These are phyloP conservation scores for Populus nigra DNA, from an alignment of 345 rosid genomes.

Conservation along the genomic window DNA sequence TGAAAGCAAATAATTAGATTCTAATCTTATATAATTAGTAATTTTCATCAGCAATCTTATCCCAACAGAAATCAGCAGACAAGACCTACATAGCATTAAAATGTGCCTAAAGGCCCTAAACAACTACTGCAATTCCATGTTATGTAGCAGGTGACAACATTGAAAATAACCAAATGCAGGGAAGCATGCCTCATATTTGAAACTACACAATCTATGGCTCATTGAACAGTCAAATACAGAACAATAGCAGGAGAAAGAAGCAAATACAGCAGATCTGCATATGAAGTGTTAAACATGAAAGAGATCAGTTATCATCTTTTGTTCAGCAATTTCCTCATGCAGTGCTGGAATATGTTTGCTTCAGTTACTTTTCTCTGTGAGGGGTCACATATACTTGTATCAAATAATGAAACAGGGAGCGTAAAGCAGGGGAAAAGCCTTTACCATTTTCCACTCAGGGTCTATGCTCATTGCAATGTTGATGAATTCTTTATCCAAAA, in stretches of 20 bases:
- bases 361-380: not conserved
- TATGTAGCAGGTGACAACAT: not conserved
- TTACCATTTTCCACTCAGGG: slow-evolving; percentile 89
- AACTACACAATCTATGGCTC: not conserved
- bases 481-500: slow-evolving; percentile 72
- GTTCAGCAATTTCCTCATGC: not conserved
- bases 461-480: slow-evolving; percentile 68
- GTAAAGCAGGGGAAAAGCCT: not conserved
- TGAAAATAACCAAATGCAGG: not conserved
- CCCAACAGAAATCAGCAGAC: not conserved
- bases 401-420: not conserved
- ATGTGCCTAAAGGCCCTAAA: not conserved
- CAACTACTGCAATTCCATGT: not conserved
- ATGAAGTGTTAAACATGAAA: not conserved
- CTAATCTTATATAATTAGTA: not conserved
- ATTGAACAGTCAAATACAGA: not conserved
- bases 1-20: not conserved
- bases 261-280: not conserved
- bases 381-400: not conserved
- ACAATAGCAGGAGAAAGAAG: not conserved
- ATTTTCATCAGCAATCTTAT: slow-evolving; percentile 1
- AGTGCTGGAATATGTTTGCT: not conserved
- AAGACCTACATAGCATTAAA: not conserved
- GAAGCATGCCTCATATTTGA: not conserved
- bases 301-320: not conserved